Conservation (phyloP, 306 rosid species). For the barrel medic (Medicago truncatula) region MtrunA17r5.0-ANR NC_053047.1:36082001-36082500, state of each 20-base stretch:
- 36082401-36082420: constrained; percentile 32
- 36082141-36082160: constrained; percentile 19
- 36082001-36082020: constrained; percentile 14
- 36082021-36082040: constrained; percentile 5
- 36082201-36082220: background rate
- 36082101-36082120: constrained; percentile 37
- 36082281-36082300: constrained; percentile 22
- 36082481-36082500: constrained; percentile 36
- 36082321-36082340: constrained; percentile 29
- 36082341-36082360: constrained; percentile 33
- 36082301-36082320: constrained; percentile 16
- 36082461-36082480: constrained; percentile 4
- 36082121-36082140: constrained; percentile 30
- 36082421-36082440: constrained; percentile 2
- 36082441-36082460: background rate
- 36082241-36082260: constrained; percentile 21
- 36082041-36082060: constrained; percentile 23
- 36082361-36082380: constrained; percentile 24
- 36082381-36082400: constrained; percentile 37
- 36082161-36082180: constrained; percentile 31
- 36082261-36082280: constrained; percentile 26
- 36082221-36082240: background rate
- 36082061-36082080: constrained; percentile 36
- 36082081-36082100: constrained; percentile 29
- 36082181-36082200: background rate